Evolutionary conservation across 2,329 filamentous ascomycete genomes (phyloP).

Genomic region (Laburnicola sp.): DNA sequence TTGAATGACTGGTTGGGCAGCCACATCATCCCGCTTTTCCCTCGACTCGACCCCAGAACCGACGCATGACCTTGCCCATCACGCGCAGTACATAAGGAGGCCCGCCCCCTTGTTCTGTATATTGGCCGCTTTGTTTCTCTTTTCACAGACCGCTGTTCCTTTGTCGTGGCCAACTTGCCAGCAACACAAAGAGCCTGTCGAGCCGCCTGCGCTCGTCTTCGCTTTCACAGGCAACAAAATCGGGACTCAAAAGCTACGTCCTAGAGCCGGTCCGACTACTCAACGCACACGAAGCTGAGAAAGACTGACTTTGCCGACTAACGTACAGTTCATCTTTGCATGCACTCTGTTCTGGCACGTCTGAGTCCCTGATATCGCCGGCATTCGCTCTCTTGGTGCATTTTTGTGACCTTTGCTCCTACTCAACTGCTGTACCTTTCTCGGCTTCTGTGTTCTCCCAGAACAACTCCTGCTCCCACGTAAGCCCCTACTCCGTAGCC

Average conservation of each 20-base stretch:
- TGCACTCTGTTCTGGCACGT: conserved; percentile 1
- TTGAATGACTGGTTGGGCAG: conserved; percentile 39
- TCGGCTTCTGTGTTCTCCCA: conserved; percentile 50
- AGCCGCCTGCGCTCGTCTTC: conserved; percentile 28
- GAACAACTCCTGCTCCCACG: conserved; percentile 50
- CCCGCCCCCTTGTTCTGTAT: neutral
- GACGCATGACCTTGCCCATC: conserved; percentile 39
- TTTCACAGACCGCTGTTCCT: conserved; percentile 10
- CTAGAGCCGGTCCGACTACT: conserved; percentile 15
- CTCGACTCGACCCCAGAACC: conserved; percentile 15
- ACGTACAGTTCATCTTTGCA: conserved; percentile 17
- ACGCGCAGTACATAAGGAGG: conserved; percentile 36
- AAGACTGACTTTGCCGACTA: conserved; percentile 27
- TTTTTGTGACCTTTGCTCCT: conserved; percentile 43
- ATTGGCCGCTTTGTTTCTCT: conserved; percentile 15
- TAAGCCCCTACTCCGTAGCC: conserved; percentile 41
- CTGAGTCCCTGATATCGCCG: conserved; percentile 19
- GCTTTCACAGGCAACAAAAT: conserved; percentile 13
- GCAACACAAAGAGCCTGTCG: conserved; percentile 25
- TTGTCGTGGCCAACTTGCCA: conserved; percentile 9
- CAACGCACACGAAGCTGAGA: conserved; percentile 13
- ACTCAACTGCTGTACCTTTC: conserved; percentile 47
- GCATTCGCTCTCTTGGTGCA: conserved; percentile 35
- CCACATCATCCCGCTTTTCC: conserved; percentile 43
- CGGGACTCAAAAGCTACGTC: conserved; percentile 18